Evolutionary conservation across 768 basidiomycete species (phyloP), one percentile per base, ranked within the genome.

Genomic region (Macrolepiota fuliginosa): DNA sequence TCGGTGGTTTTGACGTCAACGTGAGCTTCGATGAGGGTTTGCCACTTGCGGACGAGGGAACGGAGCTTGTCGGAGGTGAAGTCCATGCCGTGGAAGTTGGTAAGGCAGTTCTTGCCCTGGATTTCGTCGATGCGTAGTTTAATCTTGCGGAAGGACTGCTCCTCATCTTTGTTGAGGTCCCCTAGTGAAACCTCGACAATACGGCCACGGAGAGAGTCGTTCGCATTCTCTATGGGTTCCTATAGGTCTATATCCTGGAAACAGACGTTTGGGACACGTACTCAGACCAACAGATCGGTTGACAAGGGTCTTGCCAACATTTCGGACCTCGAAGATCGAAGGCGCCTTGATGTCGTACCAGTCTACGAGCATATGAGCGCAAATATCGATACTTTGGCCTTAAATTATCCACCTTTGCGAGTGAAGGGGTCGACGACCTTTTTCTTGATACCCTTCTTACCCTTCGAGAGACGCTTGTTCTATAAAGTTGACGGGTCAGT

Each of bases 61-160:
- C 97, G 95, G 67, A 98, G 90, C 81, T 98, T 98, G 88, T 99
- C 97, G 62, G 96, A 97, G 64, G 97, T 98, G 82, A 99, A 98
- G 82, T 96, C 94, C 96, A 99, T 98, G 76, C 97, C 97, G 79
- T 96, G 92, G 92, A 99, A 99, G 80, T 96, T 96, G 76, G 97
- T 98, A 59, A 98, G 85, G 84, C 95, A 97, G 84, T 94, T 97
- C 84, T 96, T 96, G 81, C 97, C 97, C 81, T 97, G 91, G 63
- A 94, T 83, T 72, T 95, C 93, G 74, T 98, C 96, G 72, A 98
- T 85, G 72, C 95, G 92, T 76, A 99, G 88, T 82, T 96, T 95
- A 76, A 99, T 96, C 87, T 99, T 98, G 74, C 97, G 89, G 93
- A 96, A 99, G 60, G 94, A 88, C 74, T 98, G 95, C 74, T 99